Evolutionary conservation across 495 filamentous ascomycete genomes (phyloP), one percentile per base, ranked within the genome.

Genomic region (Baudoinia panamericana): DNA sequence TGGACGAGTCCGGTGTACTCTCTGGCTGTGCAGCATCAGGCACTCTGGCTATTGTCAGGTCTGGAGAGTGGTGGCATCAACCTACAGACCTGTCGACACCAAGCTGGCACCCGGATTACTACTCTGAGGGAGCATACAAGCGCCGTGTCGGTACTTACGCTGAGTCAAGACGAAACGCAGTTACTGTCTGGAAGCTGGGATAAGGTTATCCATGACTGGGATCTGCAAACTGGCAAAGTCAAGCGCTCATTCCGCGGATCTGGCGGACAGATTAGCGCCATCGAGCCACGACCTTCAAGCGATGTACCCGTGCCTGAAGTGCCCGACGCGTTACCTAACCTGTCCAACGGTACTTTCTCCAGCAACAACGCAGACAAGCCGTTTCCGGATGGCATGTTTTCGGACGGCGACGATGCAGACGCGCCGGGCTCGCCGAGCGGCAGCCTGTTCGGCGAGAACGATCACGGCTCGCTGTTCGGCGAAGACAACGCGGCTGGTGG

Each of bases 101-200:
- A 94, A 36, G 92, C 95, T 59, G 90, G 92, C 5, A 93, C 83
- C 56, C 73, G 80, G 41, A 84, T 99, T 31, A 66, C 74, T 20
- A 78, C 73, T 16, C 66, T 99, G 23, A 75, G 79, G 35, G 75
- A 82, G 40, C 90, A 99, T 53, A 84, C 80, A 3, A 92, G 85
- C 17, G 90, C 90, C 2, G 87, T 99, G 20, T 93, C 86, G 10
- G 83, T 90, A 17, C 63, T 99, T 13, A 77, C 72, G 11, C 65
- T 99, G 25, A 75, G 82, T 0, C 70, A 76, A 2, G 86, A 96
- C 48, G 90, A 99, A 63, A 75, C 74, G 52, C 86, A 81, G 21
- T 69, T 95, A 26, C 64, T 99, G 3, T 94, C 86, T 11, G 90
- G 90, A 2, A 87, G 85, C 61, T 99, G 90, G 90, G 90, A 99